Evolutionary conservation across 495 filamentous ascomycete genomes (phyloP), one percentile per base, ranked within the genome.

Genomic region (Annulohypoxylon stygium): DNA sequence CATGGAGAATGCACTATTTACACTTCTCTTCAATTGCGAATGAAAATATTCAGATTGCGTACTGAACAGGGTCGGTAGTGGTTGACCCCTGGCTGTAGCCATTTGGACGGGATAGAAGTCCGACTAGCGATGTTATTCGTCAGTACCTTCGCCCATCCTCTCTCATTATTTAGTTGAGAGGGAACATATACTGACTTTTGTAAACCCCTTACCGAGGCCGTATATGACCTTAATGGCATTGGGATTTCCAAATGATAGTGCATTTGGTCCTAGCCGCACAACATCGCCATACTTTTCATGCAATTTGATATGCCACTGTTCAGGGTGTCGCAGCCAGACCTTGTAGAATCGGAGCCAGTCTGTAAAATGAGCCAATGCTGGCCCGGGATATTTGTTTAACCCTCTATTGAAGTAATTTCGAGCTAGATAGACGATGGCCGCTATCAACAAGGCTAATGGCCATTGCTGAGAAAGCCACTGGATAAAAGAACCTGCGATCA

Each of bases 1-100:
- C 84, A 90, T 87, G 0, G 85, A 83, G 70, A 87, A 90, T 3
- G 83, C 70, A 3, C 78, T 75, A 4, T 84, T 81, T 63, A 85
- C 86, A 12, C 79, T 78, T 47, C 77, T 66, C 25, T 79, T 70
- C 30, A 77, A 71, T 26, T 74, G 61, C 4, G 71, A 65, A 47
- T 80, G 78, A 12, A 72, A 72, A 18, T 73, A 67, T 18, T 77
- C 70, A 26, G 75, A 69, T 62, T 71, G 58, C 25, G 79, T 80
- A 10, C 74, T 65, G 62, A 83, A 83, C 8, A 81, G 58, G 2
- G 75, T 76, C 18, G 70, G 77, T 26, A 59, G 59, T 26, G 59
- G 67, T 30, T 63, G 48, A 23, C 76, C 74, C 12, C 76, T 75
- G 10, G 73, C 61, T 41, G 62, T 73, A 69, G 73, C 78, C 12